Conservation (phyloP, 2,329 filamentous ascomycete genomes). For the Trichoderma cornu-damae region DNA sequence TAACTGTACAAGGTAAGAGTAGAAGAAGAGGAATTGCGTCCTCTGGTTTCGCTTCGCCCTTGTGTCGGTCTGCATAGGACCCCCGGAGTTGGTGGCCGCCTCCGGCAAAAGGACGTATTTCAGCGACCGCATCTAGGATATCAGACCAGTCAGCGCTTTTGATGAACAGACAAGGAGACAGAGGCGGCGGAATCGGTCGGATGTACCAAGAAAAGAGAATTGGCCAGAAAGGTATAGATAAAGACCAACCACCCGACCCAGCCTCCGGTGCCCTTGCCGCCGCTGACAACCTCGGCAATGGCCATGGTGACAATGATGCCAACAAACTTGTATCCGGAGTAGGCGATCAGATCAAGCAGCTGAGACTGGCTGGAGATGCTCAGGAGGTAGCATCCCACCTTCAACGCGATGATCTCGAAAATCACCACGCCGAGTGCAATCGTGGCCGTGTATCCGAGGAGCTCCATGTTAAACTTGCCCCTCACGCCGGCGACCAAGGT, state of each 20-base stretch:
- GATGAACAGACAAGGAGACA: no score
- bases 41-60: slow-evolving; percentile 80
- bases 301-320: slow-evolving; percentile 88
- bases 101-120: slow-evolving; percentile 95
- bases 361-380: slow-evolving; percentile 93
- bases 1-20: slow-evolving; percentile 91
- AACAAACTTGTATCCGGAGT: slow-evolving; percentile 98
- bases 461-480: slow-evolving; percentile 88
- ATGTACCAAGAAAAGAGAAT: slow-evolving; percentile 88
- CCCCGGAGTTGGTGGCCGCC: slow-evolving; percentile 59
- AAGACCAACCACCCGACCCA: slow-evolving; percentile 89
- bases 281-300: slow-evolving; percentile 70
- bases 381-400: slow-evolving; percentile 87
- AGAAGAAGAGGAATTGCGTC: slow-evolving; percentile 88
- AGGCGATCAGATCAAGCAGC: slow-evolving; percentile 87
- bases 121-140: slow-evolving; percentile 75
- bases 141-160: slow-evolving; percentile 15
- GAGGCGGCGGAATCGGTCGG: no score
- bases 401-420: slow-evolving; percentile 83
- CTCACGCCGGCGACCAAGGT: slow-evolving; percentile 84
- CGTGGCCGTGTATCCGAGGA: slow-evolving; percentile 83
- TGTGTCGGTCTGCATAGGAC: slow-evolving; percentile 65
- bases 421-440: slow-evolving; percentile 77
- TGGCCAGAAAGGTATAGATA: slow-evolving; percentile 85
- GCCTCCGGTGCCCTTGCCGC: slow-evolving; percentile 74